Conservation (phyloP, 164 flowering plant species). For the Aristolochia fimbriata region DNA sequence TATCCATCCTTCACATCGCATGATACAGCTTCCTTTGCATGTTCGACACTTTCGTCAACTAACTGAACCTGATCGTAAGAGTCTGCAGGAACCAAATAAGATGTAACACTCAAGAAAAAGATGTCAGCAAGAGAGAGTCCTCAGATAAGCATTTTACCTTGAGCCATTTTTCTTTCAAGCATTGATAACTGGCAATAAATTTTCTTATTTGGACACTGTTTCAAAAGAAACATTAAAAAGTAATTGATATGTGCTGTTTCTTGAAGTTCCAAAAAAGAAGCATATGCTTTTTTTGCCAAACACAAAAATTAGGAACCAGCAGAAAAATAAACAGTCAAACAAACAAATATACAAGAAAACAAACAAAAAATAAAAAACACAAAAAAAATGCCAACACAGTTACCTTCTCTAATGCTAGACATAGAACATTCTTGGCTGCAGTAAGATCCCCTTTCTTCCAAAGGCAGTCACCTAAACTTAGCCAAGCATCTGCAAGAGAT, state of each 20-base stretch:
- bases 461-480: constrained; percentile 76
- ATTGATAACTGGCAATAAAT: constrained; percentile 78
- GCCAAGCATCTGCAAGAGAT: constrained; percentile 91
- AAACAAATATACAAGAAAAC: constrained; percentile 4
- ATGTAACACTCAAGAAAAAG: neutral
- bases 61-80: constrained; percentile 50
- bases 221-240: neutral
- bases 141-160: constrained; percentile 34
- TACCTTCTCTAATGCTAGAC: constrained; percentile 74
- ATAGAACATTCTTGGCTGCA: constrained; percentile 68
- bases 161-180: constrained; percentile 89
- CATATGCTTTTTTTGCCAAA: no score
- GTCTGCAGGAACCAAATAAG: constrained; percentile 32
- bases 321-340: no score
- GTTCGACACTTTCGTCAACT: constrained; percentile 74
- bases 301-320: no score
- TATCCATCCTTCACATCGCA: constrained; percentile 89
- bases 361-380: neutral
- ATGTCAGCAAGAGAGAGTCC: neutral
- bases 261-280: neutral
- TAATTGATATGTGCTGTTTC: no score
- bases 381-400: neutral
- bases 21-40: constrained; percentile 80
- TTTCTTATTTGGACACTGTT: constrained; percentile 73
- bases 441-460: constrained; percentile 90